phyloP scores from a whole-genome alignment of 306 rosid species.

The peach (Prunus persica) region DNA sequence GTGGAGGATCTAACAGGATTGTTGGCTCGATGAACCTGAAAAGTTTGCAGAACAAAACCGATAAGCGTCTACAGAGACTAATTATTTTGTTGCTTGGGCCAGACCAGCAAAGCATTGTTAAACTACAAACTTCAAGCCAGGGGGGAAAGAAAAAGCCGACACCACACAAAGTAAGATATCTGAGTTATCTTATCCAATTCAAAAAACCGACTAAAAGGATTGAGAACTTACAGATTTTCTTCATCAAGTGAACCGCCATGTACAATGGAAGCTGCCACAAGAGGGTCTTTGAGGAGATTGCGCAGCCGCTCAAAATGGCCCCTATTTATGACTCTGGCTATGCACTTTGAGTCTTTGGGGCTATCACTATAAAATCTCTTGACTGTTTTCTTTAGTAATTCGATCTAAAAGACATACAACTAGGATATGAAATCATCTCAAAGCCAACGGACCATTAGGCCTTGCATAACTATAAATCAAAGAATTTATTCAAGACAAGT shows the following conservation, averaged over 20 bases:
- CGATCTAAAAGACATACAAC: slow-evolving; percentile 44
- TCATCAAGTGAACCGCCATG: slow-evolving; percentile 75
- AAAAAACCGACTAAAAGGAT: not conserved
- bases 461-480: not conserved
- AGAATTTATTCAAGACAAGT: not conserved
- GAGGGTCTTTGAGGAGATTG: slow-evolving; percentile 65
- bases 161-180: not conserved
- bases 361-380: slow-evolving; percentile 59
- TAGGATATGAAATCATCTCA: slow-evolving; percentile 2
- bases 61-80: not conserved
- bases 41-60: slow-evolving; percentile 7
- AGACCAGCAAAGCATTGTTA: too few species aligned
- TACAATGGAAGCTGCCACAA: slow-evolving; percentile 64
- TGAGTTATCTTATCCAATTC: not conserved
- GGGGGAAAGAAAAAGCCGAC: too few species aligned
- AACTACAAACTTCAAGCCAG: too few species aligned
- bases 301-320: slow-evolving; percentile 56
- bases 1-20: slow-evolving; percentile 82
- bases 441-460: not conserved
- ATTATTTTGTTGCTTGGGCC: too few species aligned
- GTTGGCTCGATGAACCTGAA: slow-evolving; percentile 87
- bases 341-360: slow-evolving; percentile 42
- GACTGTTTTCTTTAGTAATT: slow-evolving; percentile 45
- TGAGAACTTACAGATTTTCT: slow-evolving; percentile 49
- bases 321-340: slow-evolving; percentile 61